Conservation (phyloP, 345 rosid genomes). For the Citrus reticulata region DNA sequence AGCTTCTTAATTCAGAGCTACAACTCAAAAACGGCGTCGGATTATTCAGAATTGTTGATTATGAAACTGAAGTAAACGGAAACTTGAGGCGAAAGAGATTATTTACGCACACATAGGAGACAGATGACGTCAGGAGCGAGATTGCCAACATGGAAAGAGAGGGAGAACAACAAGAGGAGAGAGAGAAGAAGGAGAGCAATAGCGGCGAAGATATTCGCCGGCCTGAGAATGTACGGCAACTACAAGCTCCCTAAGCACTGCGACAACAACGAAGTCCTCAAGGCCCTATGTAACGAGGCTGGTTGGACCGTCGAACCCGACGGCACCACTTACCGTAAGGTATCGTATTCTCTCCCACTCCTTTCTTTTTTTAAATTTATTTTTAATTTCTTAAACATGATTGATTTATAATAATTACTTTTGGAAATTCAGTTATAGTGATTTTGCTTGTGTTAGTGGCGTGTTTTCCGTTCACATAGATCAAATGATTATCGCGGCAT, state of each 20-base stretch:
- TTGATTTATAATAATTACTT: neutral
- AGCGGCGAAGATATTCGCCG: slow-evolving; percentile 81
- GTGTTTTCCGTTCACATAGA: neutral
- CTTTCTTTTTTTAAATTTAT: no score
- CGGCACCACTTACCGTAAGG: slow-evolving; percentile 91
- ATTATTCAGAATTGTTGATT: neutral
- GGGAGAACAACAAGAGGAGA: slow-evolving; percentile 87
- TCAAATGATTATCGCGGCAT: neutral
- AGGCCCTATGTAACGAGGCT: slow-evolving; percentile 81
- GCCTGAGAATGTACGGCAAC: slow-evolving; percentile 77
- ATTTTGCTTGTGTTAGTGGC: neutral
- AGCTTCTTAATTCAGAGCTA: neutral
- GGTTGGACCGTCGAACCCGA: slow-evolving; percentile 87
- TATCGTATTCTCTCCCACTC: neutral
- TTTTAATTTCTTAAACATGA: neutral
- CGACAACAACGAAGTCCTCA: slow-evolving; percentile 87
- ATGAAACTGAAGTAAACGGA: neutral
- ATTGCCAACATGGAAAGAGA: slow-evolving; percentile 80
- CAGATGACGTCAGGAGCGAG: slow-evolving; percentile 75
- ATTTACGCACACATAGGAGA: neutral
- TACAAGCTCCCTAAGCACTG: slow-evolving; percentile 92
- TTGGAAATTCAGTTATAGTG: neutral
- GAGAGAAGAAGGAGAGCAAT: slow-evolving; percentile 86
- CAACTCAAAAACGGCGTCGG: neutral
- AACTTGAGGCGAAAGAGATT: neutral